These are phyloP conservation scores for Gastrolobium villosum DNA, from an alignment of 306 rosid genomes.

Conservation along the genomic window DNA sequence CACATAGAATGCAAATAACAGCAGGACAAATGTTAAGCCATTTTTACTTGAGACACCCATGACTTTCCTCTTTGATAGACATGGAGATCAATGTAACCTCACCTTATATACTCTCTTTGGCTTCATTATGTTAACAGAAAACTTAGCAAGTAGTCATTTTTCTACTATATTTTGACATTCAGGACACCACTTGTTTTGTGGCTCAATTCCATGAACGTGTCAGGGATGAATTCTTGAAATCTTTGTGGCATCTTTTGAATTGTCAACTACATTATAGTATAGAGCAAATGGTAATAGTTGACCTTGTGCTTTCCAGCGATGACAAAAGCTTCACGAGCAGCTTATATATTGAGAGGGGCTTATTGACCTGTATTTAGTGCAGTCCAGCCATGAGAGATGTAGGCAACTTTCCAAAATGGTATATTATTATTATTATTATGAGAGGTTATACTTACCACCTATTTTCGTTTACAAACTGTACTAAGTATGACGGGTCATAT, in stretches of 20 bases:
- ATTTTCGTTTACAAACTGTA: no score
- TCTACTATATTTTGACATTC: conserved; percentile 15
- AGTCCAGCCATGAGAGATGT: neutral
- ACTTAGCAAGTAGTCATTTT: conserved; percentile 49
- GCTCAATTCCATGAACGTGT: conserved; percentile 1
- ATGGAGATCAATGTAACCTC: neutral
- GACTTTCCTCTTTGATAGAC: conserved; percentile 30
- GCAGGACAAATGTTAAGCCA: conserved; percentile 39
- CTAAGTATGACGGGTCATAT: no score
- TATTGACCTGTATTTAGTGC: neutral
- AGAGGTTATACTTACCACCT: no score
- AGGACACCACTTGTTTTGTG: neutral
- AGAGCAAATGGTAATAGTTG: conserved; percentile 34
- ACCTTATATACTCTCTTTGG: conserved; percentile 6
- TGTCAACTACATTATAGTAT: conserved; percentile 36
- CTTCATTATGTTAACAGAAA: conserved; percentile 12
- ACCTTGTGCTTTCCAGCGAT: conserved; percentile 33
- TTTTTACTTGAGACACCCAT: conserved; percentile 54
- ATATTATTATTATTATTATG: neutral
- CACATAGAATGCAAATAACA: conserved; percentile 52
- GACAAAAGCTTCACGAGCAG: conserved; percentile 30
- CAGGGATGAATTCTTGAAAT: conserved; percentile 25
- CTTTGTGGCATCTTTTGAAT: conserved; percentile 29
- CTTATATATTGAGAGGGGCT: neutral
- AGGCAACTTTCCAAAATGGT: conserved; percentile 11